phyloP scores from a whole-genome alignment of 129 eudicot species.

The Calendula officinalis region DNA sequence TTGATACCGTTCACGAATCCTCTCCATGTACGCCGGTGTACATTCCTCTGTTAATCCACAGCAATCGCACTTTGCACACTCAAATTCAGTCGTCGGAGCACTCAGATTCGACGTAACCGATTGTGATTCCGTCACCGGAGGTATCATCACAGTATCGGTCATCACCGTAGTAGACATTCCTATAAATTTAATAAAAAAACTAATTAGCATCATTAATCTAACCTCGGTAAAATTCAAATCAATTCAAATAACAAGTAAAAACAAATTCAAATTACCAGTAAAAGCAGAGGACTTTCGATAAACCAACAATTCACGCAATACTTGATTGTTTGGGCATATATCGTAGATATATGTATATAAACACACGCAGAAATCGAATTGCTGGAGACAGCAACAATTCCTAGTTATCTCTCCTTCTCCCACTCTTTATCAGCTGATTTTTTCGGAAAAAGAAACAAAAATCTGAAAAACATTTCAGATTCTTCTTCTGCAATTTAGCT shows the following conservation, averaged over 20 bases:
- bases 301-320: not conserved
- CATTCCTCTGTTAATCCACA: constrained; percentile 90
- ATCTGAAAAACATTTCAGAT: constrained; percentile 53
- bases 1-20: constrained; percentile 55
- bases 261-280: constrained; percentile 28
- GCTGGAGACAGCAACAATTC: not conserved
- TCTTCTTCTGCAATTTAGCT: not conserved
- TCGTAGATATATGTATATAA: not conserved
- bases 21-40: constrained; percentile 61
- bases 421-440: constrained; percentile 65
- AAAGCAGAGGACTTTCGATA: constrained; percentile 21
- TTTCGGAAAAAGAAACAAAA: constrained; percentile 44
- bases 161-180: constrained; percentile 55
- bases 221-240: not conserved
- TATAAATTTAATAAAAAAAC: not conserved
- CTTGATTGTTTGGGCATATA: not conserved
- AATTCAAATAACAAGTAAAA: not conserved
- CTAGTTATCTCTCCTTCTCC: constrained; percentile 59
- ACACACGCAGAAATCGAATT: not conserved
- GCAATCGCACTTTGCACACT: constrained; percentile 64
- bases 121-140: constrained; percentile 38
- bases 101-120: constrained; percentile 25
- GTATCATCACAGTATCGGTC: constrained; percentile 48
- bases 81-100: constrained; percentile 38
- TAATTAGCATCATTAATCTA: constrained; percentile 14